Conservation (phyloP, 2,329 filamentous ascomycete species). For the Colletotrichum spaethianum region DNA sequence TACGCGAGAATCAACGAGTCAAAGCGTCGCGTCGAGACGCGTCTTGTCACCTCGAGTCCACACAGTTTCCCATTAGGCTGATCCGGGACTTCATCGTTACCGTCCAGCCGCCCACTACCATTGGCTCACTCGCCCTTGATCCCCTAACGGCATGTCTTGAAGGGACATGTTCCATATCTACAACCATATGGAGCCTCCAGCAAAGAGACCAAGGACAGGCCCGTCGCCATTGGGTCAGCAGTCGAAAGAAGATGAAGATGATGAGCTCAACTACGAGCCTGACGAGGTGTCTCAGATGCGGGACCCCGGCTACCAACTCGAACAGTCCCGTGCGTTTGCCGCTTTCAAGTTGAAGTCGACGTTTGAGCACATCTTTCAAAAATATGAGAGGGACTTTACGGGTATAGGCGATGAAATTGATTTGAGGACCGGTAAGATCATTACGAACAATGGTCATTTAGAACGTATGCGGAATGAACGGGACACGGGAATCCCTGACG, state of each 20-base stretch:
- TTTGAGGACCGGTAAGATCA: slow-evolving; percentile 81
- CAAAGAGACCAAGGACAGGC: slow-evolving; percentile 73
- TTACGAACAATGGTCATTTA: slow-evolving; percentile 94
- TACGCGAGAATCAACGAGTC: slow-evolving; percentile 17
- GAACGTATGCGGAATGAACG: slow-evolving; percentile 71
- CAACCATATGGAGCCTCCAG: slow-evolving; percentile 67
- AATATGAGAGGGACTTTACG: slow-evolving; percentile 87
- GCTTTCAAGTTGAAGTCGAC: slow-evolving; percentile 83
- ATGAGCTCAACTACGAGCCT: slow-evolving; percentile 64
- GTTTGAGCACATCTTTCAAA: slow-evolving; percentile 91
- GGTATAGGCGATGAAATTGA: slow-evolving; percentile 93
- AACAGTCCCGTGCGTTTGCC: slow-evolving; percentile 75
- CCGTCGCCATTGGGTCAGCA: slow-evolving; percentile 52
- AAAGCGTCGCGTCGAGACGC: slow-evolving; percentile 22
- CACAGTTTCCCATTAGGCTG: background rate
- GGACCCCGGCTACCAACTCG: slow-evolving; percentile 70
- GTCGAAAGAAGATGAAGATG: slow-evolving; percentile 57
- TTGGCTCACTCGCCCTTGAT: background rate
- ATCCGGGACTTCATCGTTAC: slow-evolving; percentile 3
- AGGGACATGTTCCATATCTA: background rate
- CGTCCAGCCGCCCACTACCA: background rate
- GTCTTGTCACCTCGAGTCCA: slow-evolving; percentile 18
- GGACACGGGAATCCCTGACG: slow-evolving; percentile 55
- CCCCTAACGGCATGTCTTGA: background rate
- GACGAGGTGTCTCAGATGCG: slow-evolving; percentile 63